A percentile compares a stretch with the other conserved stretches of the same genome.
phyloP scores from a whole-genome alignment of 805 yeast genomes.

The Hemisphaericaspora nanyangensis region DNA sequence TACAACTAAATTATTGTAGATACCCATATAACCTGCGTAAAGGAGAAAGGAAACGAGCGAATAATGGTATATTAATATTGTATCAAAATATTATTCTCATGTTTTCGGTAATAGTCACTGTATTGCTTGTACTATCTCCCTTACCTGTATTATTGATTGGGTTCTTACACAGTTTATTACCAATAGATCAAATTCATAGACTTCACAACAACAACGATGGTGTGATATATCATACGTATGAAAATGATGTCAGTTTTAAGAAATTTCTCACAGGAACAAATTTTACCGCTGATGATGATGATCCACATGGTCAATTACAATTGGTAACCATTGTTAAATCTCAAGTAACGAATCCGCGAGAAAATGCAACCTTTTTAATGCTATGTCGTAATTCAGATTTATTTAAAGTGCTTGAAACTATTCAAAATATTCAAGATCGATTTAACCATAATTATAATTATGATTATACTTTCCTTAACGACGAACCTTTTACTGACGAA shows the following conservation, averaged over 20 bases:
- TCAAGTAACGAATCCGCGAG: conserved; percentile 15
- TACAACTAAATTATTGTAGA: no score
- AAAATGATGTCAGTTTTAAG: not conserved
- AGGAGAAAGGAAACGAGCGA: no score
- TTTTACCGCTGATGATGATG: not conserved
- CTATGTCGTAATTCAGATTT: conserved; percentile 68
- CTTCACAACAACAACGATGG: not conserved
- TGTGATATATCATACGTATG: not conserved
- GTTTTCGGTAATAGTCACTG: not conserved
- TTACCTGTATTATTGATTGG: not conserved
- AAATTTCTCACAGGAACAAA: not conserved
- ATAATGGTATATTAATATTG: no score
- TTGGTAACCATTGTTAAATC: not conserved
- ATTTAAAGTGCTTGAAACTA: conserved; percentile 51
- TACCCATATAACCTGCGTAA: no score
- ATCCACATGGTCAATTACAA: not conserved
- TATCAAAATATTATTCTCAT: no score
- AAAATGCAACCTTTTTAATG: conserved; percentile 65
- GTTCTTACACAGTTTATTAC: not conserved
- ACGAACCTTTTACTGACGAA: conserved; percentile 55
- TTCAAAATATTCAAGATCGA: conserved; percentile 60
- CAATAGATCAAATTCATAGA: not conserved
- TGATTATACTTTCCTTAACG: conserved; percentile 80
- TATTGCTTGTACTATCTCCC: not conserved
- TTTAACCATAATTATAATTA: conserved; percentile 61